Base-by-base conservation (phyloP, 331 rosid genomes). In the Saraca asoca region DNA sequence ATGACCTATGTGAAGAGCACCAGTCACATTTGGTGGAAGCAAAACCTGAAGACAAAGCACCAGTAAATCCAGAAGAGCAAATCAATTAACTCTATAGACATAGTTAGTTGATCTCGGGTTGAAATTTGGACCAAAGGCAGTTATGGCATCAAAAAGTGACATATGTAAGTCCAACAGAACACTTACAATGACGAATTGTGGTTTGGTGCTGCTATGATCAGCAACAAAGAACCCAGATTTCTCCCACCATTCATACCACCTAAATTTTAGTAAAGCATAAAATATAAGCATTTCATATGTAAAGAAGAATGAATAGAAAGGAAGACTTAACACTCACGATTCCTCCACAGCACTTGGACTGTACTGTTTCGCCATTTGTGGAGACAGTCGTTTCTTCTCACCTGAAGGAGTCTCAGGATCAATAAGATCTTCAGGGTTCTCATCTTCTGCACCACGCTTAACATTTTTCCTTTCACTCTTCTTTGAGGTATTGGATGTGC, bases 201-300 rank as follows among this genome's bases (percentile, higher is more conserved):
- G 88, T 69, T 94, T 94, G 61, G 89, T 59, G 96, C 99, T 86
- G 68, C 69, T 86, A 31, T 85, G 85, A 73, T 94, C 95, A 66
- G 97, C 96, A 68, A 80, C 92, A 71, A 90, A 94, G 61, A 38
- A 82, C 9, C 76, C 76, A 6, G 97, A 77, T 51, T 94, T 75
- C 87, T 94, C 99, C 99, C 97, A 94, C 97, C 96, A 90, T 15
- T 70, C 81, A 58, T 90, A 90, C 97, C 99, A 94, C 92, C 99
- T 94, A 70, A 45, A 61, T 66, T 10, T 10, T 34, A 52, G 15
- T 58, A 77, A 65, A 58, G 6, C 33, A 54, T 5, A 60, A 46
- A 71, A 45, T 41, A 70, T 60, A 60, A 51, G 35, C 51, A 66
- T 56, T 71, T 48, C 16, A 33, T 6, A 74, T 16, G 44, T 14